phyloP scores from a whole-genome alignment of 148 eudicot species.

The Chenopodium suecicum region DNA sequence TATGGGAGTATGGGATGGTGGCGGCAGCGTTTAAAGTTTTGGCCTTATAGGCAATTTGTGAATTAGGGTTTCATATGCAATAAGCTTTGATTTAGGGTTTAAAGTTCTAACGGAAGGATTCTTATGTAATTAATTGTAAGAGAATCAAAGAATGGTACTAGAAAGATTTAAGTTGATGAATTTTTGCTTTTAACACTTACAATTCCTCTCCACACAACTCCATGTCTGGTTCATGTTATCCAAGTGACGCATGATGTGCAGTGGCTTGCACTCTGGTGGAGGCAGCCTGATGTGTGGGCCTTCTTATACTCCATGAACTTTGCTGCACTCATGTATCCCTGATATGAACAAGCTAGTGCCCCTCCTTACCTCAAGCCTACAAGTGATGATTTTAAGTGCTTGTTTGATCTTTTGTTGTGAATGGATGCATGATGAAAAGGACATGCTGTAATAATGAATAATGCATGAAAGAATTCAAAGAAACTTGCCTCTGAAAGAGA shows the following conservation, averaged over 20 bases:
- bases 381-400: not conserved
- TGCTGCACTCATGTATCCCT: not conserved
- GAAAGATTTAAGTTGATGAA: not conserved
- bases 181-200: not conserved
- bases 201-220: not conserved
- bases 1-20: too few relatives aligned
- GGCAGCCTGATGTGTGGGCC: not conserved
- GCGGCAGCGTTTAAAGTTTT: not conserved
- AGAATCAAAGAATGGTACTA: too few relatives aligned
- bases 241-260: not conserved
- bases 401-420: not conserved
- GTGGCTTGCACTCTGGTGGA: not conserved
- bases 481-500: not conserved
- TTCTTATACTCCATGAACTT: not conserved
- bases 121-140: not conserved
- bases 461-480: not conserved
- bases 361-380: not conserved
- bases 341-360: not conserved
- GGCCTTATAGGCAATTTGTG: not conserved
- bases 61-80: not conserved
- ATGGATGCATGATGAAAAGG: not conserved
- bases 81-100: too few relatives aligned
- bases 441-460: not conserved
- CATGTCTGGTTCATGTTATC: not conserved
- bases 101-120: too few relatives aligned